Evolutionary conservation across 2,329 filamentous ascomycete species (phyloP).

Genomic region (Emergomyces orientalis): DNA sequence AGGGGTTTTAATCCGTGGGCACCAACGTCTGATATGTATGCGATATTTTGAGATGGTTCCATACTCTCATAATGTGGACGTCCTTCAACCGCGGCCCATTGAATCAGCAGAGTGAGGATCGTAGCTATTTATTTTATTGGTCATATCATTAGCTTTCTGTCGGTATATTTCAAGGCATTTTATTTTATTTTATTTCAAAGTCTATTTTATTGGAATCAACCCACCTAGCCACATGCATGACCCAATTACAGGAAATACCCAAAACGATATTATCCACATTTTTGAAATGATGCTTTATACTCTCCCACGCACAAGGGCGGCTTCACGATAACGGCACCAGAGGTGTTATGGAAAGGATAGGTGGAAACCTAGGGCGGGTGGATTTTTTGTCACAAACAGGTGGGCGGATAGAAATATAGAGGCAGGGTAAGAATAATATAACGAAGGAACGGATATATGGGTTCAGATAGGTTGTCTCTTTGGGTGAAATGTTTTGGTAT

Average conservation of each 20-base stretch:
- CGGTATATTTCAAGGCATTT: neutral
- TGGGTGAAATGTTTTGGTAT: neutral
- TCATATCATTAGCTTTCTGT: slow-evolving; percentile 3
- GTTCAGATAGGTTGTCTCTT: neutral
- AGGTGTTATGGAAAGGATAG: neutral
- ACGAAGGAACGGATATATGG: neutral
- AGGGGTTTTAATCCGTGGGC: slow-evolving; percentile 51
- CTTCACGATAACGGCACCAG: neutral
- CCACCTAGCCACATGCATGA: slow-evolving; percentile 46
- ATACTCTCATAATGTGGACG: slow-evolving; percentile 46
- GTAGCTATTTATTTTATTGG: slow-evolving; percentile 36
- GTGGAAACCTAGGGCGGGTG: neutral
- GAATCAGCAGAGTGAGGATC: slow-evolving; percentile 51
- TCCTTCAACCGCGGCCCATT: slow-evolving; percentile 43
- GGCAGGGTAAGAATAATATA: neutral
- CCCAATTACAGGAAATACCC: slow-evolving; percentile 52
- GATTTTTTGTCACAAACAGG: neutral
- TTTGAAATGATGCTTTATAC: neutral
- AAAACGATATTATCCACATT: slow-evolving; percentile 40
- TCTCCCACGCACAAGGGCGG: neutral
- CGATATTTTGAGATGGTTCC: slow-evolving; percentile 44
- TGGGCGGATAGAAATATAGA: neutral
- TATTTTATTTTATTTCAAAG: neutral
- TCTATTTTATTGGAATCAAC: slow-evolving; percentile 7
- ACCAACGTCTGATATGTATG: slow-evolving; percentile 49